Conservation (phyloP, 805 yeast species). For the Wickerhamomyces sydowiorum region DNA sequence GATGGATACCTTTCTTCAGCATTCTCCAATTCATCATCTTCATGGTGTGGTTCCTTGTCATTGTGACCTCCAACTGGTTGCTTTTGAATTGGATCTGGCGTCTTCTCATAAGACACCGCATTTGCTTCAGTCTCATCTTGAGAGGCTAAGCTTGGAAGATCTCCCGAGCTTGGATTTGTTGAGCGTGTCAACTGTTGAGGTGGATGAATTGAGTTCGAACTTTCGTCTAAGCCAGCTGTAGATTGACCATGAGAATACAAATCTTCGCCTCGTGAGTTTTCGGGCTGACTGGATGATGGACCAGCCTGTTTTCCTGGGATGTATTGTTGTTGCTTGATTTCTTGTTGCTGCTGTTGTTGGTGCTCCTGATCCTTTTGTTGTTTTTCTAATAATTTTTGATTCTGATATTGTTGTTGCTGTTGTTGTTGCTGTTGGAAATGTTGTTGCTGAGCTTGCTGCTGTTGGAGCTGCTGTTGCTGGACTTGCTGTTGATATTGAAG, state of each 20-base stretch:
- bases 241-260: no score
- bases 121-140: background rate
- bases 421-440: conserved; percentile 8
- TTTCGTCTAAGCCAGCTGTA: background rate
- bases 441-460: conserved; percentile 23
- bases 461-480: conserved; percentile 24
- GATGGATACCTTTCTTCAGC: conserved; percentile 51
- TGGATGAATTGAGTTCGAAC: conserved; percentile 6
- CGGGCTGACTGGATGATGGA: no score
- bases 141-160: conserved; percentile 5
- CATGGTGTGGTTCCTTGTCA: background rate
- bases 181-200: conserved; percentile 17
- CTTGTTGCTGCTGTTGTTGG: conserved; percentile 2
- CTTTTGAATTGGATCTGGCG: background rate
- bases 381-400: conserved; percentile 15
- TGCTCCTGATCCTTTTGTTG: conserved; percentile 9
- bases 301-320: no score
- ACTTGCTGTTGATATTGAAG: conserved; percentile 34
- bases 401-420: conserved; percentile 11
- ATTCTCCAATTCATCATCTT: conserved; percentile 29
- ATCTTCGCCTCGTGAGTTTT: no score
- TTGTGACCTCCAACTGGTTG: background rate
- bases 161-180: conserved; percentile 21
- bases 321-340: no score
- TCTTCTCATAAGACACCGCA: background rate